Conservation (phyloP, 179 eudicot species). For the Silene coronaria region DNA sequence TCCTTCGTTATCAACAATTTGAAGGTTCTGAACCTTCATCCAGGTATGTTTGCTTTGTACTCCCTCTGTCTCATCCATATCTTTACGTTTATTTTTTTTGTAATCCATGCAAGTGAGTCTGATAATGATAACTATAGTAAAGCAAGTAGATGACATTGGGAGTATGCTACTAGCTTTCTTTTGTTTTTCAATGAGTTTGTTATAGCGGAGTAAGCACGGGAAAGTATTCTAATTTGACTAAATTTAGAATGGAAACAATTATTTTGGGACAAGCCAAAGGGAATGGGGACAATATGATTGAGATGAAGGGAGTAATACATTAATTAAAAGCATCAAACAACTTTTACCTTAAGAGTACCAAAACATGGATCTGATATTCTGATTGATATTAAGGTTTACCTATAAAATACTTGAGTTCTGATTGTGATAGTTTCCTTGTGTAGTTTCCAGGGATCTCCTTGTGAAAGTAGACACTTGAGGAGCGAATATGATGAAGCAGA, state of each 20-base stretch:
- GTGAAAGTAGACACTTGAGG: constrained; percentile 64
- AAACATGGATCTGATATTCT: background rate
- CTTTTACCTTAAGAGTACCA: background rate
- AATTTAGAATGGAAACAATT: too few relatives aligned
- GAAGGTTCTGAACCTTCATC: constrained; percentile 81
- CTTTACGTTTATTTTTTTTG: background rate
- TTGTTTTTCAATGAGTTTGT: background rate
- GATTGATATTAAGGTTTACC: background rate
- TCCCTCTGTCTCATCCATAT: background rate
- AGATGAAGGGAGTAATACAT: background rate
- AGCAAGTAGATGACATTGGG: too few relatives aligned
- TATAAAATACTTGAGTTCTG: constrained; percentile 10
- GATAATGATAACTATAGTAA: too few relatives aligned
- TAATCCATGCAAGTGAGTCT: too few relatives aligned
- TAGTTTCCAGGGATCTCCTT: constrained; percentile 75
- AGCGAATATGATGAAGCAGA: constrained; percentile 74
- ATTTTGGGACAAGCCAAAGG: too few relatives aligned
- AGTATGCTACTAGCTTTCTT: background rate
- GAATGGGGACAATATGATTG: too few relatives aligned
- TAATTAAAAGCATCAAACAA: background rate
- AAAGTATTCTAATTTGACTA: too few relatives aligned
- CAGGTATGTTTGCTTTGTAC: constrained; percentile 44
- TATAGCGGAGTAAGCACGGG: background rate
- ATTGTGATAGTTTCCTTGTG: constrained; percentile 20
- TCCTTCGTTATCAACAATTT: constrained; percentile 52